phyloP scores from a whole-genome alignment of 495 filamentous ascomycete genomes.

The Aspergillus leporis region DNA sequence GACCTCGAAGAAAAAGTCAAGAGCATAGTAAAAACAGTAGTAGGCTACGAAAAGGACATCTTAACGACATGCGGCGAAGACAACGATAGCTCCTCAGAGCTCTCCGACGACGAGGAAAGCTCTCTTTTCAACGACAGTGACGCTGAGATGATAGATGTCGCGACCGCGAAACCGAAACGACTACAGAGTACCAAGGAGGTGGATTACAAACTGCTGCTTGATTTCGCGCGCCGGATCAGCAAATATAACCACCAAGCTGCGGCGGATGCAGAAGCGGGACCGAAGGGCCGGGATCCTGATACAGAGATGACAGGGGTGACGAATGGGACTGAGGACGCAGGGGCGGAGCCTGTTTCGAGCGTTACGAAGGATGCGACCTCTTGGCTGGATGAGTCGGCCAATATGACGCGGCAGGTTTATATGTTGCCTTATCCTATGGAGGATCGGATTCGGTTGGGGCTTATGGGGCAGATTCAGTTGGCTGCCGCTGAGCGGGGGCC shows the following conservation, averaged over 20 bases:
- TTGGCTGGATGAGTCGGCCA: conserved; percentile 49
- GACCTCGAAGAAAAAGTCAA: conserved; percentile 42
- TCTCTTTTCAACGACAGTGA: too few species aligned
- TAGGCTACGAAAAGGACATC: conserved; percentile 41
- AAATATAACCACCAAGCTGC: conserved; percentile 51
- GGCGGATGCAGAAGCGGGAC: conserved; percentile 41
- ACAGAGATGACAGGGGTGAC: conserved; percentile 31
- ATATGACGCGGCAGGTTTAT: conserved; percentile 43
- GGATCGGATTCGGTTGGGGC: conserved; percentile 48
- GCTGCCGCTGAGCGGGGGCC: conserved; percentile 32
- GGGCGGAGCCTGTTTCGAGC: conserved; percentile 37
- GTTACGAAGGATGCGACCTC: conserved; percentile 46
- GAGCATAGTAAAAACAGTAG: conserved; percentile 42
- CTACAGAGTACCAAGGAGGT: conserved; percentile 34
- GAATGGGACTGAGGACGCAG: conserved; percentile 18
- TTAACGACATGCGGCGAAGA: conserved; percentile 33
- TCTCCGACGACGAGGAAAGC: conserved; percentile 24
- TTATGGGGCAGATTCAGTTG: conserved; percentile 49
- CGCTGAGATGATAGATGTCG: conserved; percentile 1
- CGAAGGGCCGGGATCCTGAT: conserved; percentile 25
- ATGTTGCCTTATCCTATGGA: conserved; percentile 51
- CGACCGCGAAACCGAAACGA: conserved; percentile 1
- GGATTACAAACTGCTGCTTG: conserved; percentile 44
- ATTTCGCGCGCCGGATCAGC: conserved; percentile 50
- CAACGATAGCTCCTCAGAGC: conserved; percentile 28